phyloP scores from a whole-genome alignment of 371 early-diverging fungal species.

The Mucor lusitanicus region DNA sequence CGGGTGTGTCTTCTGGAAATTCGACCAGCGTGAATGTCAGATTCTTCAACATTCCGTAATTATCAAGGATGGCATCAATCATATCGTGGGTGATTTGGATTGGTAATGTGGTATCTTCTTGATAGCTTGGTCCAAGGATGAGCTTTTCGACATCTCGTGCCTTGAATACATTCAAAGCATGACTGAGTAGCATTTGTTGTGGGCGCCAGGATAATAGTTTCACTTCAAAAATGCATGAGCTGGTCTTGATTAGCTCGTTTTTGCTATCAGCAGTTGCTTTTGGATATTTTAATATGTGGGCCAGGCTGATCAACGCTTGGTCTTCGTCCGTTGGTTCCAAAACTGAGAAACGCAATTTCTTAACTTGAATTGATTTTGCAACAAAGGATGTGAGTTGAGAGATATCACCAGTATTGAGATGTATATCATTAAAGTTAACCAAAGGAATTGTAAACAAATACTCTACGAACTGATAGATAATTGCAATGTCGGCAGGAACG shows the following conservation, averaged over 20 bases:
- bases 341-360: not conserved
- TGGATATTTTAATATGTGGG: not conserved
- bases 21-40: not conserved
- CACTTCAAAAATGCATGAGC: not conserved
- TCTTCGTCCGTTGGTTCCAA: not conserved
- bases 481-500: not conserved
- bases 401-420: not conserved
- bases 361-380: not conserved
- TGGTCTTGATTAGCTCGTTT: not conserved
- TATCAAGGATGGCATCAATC: not conserved
- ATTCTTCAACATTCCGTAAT: not conserved
- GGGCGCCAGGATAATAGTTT: not conserved
- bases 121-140: not conserved
- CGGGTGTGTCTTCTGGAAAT: not conserved
- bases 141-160: not conserved
- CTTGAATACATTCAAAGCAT: not conserved
- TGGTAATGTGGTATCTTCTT: not conserved
- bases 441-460: not conserved
- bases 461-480: not conserved
- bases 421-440: not conserved
- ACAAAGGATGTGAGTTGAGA: not conserved
- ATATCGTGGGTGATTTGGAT: not conserved
- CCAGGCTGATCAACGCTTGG: not conserved
- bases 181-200: not conserved
- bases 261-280: not conserved